phyloP scores from a whole-genome alignment of 1,139 yeast genomes.

The Pichia sp. region DNA sequence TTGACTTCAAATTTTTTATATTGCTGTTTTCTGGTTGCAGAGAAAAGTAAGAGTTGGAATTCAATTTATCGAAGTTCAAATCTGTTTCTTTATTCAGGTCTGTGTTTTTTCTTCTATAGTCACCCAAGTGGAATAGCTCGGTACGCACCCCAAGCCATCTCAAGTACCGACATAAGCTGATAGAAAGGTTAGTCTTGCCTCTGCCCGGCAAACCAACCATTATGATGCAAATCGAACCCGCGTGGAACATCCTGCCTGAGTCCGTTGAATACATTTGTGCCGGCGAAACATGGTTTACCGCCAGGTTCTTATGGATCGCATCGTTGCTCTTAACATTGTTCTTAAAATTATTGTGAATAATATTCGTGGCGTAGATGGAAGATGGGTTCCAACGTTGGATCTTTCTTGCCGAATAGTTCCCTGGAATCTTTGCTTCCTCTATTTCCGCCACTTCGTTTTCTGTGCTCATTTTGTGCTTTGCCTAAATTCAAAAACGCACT shows the following conservation, averaged over 20 bases:
- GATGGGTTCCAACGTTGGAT: slow-evolving; percentile 41
- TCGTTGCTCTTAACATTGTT: slow-evolving; percentile 33
- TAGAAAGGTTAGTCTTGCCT: slow-evolving; percentile 92
- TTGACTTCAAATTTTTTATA: slow-evolving; percentile 53
- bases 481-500: too few relatives aligned
- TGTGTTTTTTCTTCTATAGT: slow-evolving; percentile 67
- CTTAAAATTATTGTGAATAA: neutral
- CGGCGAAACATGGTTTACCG: slow-evolving; percentile 56
- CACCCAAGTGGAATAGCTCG: slow-evolving; percentile 87
- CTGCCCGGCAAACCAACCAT: slow-evolving; percentile 94
- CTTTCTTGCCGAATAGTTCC: slow-evolving; percentile 49
- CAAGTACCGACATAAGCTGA: slow-evolving; percentile 82
- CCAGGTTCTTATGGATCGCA: slow-evolving; percentile 52
- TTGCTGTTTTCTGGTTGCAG: slow-evolving; percentile 53
- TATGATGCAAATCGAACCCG: slow-evolving; percentile 87
- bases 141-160: slow-evolving; percentile 95
- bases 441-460: slow-evolving; percentile 29
- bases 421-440: slow-evolving; percentile 39
- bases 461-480: neutral
- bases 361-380: slow-evolving; percentile 16
- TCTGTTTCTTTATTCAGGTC: slow-evolving; percentile 9
- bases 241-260: slow-evolving; percentile 86
- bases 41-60: slow-evolving; percentile 69
- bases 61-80: slow-evolving; percentile 33
- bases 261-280: slow-evolving; percentile 91